A percentile compares a stretch with the other conserved stretches of the same genome.
Evolutionary conservation across 1,139 yeast genomes (phyloP).

Genomic region (Diutina scorzettiae): DNA sequence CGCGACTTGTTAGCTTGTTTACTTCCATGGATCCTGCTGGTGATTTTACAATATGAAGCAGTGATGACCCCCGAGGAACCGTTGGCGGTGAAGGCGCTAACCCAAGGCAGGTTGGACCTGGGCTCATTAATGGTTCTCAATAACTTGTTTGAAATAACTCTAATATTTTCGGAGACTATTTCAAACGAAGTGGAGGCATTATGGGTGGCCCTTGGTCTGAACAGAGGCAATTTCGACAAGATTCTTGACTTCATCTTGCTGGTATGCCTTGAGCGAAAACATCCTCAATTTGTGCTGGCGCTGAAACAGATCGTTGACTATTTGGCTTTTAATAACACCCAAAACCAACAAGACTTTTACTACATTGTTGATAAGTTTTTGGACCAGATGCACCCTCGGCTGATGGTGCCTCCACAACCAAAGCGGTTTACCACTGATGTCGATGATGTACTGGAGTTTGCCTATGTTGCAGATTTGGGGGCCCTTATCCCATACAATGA

Average conservation of each 20-base stretch:
- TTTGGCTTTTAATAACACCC: slow-evolving; percentile 30
- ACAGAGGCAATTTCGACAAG: slow-evolving; percentile 54
- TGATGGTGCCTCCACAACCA: slow-evolving; percentile 67
- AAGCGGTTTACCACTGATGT: slow-evolving; percentile 1
- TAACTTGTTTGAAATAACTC: slow-evolving; percentile 76
- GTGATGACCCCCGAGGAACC: background rate
- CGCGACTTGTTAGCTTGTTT: slow-evolving; percentile 71
- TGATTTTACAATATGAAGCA: slow-evolving; percentile 42
- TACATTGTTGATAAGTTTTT: slow-evolving; percentile 54
- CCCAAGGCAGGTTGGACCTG: slow-evolving; percentile 18
- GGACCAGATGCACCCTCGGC: slow-evolving; percentile 63
- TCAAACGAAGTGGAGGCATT: slow-evolving; percentile 85
- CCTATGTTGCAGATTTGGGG: slow-evolving; percentile 61
- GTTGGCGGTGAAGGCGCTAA: background rate
- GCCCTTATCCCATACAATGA: slow-evolving; percentile 44
- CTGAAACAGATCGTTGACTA: slow-evolving; percentile 75
- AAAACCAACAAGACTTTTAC: slow-evolving; percentile 42
- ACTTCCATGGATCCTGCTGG: slow-evolving; percentile 83
- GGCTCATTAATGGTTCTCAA: slow-evolving; percentile 66
- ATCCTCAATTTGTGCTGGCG: slow-evolving; percentile 63
- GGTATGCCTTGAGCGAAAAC: slow-evolving; percentile 60
- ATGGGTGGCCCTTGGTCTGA: slow-evolving; percentile 85
- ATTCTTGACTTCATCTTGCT: slow-evolving; percentile 61
- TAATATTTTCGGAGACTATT: slow-evolving; percentile 58
- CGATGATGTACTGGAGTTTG: background rate